Evolutionary conservation across 2,329 filamentous ascomycete genomes (phyloP).

Genomic region (Xylariaceae sp.): DNA sequence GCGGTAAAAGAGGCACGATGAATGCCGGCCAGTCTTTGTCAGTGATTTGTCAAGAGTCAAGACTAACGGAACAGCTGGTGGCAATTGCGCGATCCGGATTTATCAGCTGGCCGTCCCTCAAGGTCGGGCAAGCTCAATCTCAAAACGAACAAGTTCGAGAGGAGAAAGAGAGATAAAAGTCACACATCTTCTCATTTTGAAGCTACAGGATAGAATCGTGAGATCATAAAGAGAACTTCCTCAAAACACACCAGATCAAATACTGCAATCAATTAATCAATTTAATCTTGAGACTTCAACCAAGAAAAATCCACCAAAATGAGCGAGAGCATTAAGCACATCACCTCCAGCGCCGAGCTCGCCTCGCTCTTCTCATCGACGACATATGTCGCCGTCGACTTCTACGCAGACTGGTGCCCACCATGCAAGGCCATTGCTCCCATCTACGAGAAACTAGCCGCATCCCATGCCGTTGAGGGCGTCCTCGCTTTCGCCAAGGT

Average conservation of each 20-base stretch:
- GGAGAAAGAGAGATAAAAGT: not conserved
- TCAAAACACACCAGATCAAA: too few relatives aligned
- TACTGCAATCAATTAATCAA: not conserved
- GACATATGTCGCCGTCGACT: constrained; percentile 51
- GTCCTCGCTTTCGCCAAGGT: constrained; percentile 53
- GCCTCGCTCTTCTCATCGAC: constrained; percentile 43
- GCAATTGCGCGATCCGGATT: not conserved
- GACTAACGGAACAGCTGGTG: not conserved
- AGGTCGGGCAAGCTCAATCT: too few relatives aligned
- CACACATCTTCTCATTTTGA: not conserved
- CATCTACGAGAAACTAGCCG: constrained; percentile 46
- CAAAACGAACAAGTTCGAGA: not conserved
- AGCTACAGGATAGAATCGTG: not conserved
- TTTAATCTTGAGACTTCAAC: not conserved
- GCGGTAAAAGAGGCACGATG: not conserved
- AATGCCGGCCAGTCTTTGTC: not conserved
- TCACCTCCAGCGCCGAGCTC: constrained; percentile 44
- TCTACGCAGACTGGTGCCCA: constrained; percentile 56
- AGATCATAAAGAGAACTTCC: too few relatives aligned
- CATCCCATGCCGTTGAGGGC: constrained; percentile 35
- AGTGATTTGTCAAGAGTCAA: not conserved
- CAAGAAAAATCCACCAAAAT: constrained; percentile 6
- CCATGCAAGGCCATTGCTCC: constrained; percentile 58
- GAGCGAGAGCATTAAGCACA: constrained; percentile 30
- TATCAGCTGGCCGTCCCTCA: not conserved